Base-by-base conservation (phyloP, 2,329 filamentous ascomycete species). In the Ciborinia camelliae region DNA sequence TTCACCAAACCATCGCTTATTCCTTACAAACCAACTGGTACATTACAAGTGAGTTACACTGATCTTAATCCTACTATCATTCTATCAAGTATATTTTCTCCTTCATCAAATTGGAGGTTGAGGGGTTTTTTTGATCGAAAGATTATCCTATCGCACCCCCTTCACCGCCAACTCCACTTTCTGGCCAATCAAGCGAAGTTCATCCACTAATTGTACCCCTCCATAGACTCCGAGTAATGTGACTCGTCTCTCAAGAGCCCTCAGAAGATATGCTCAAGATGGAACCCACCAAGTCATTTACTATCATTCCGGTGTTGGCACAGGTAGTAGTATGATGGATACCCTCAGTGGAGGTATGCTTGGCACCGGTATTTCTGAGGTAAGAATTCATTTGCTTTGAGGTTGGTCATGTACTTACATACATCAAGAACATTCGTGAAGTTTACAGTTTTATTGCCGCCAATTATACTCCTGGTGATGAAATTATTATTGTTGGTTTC, bases 271-370 rank as follows among this genome's bases (percentile, higher is more conserved):
- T 47, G 82, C 81, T 70, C 76, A 72, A 41, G 82, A 86, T 71
- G 81, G 71, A n/a, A 67, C 63, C 12, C 77, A 84, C 50, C 85
- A 87, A 72, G 81, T 87, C 68, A 81, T 87, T 64, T 83, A 81
- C 70, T 88, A 88, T 71, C 83, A 86, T 71, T 82, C 83, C 10
- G 85, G 85, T 26, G 83, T 87, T 35, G 85, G 85, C 20, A 84
- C 83, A 3, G 81, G 80, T 1, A 79, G 79, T 67, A 80, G 79
- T 52, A 68, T 78, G 37, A 63, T 84, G n/a, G 82, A 84, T 64
- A 77, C 77, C 52, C 67, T 86, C 20, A 79, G 80, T 0, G 83
- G 84, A 7, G 84, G 84, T 51, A 81, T 82, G 2, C 84, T 86
- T 69, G 83, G 84, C 2, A 74, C 79, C 20, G 83, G 84, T 1